These are phyloP conservation scores for Clavispora santaluciae DNA, from an alignment of 805 yeast species.

Conservation along the genomic window DNA sequence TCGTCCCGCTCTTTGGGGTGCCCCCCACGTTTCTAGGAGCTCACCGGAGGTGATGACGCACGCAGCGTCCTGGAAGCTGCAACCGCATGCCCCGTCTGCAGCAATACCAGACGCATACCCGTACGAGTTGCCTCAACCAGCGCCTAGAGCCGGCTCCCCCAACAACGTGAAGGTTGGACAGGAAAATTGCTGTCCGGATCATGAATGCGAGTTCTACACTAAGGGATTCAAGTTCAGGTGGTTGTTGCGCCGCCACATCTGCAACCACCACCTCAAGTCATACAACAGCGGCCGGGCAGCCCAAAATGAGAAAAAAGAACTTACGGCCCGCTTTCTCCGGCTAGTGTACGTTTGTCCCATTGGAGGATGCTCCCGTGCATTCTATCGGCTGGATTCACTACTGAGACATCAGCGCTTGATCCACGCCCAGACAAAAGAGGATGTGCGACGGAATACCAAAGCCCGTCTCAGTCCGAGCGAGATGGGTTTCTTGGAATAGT, in stretches of 20 bases:
- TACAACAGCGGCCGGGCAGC: slow-evolving; percentile 4
- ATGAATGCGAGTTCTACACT: slow-evolving; percentile 9
- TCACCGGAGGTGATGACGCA: neutral
- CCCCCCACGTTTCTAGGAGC: neutral
- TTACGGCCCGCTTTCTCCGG: slow-evolving; percentile 4
- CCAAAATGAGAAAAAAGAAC: neutral
- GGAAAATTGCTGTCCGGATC: slow-evolving; percentile 15
- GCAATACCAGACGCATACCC: neutral
- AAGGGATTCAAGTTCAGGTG: slow-evolving; percentile 11
- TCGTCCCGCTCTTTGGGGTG: neutral
- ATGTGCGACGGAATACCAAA: neutral
- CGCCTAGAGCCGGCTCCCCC: neutral
- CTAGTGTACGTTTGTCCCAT: slow-evolving; percentile 14
- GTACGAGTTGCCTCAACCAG: neutral
- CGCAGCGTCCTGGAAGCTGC: neutral
- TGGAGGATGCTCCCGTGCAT: slow-evolving; percentile 12
- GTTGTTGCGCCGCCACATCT: slow-evolving; percentile 15
- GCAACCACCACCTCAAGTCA: slow-evolving; percentile 15
- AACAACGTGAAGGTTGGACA: neutral
- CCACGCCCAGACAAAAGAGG: neutral
- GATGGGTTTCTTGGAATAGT: neutral
- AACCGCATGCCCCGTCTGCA: neutral
- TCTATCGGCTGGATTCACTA: slow-evolving; percentile 17
- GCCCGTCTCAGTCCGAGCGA: neutral
- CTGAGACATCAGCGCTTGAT: slow-evolving; percentile 9